These are phyloP conservation scores for Microbotryomycetes sp. DNA, from an alignment of 1,284 basidiomycete genomes.

Conservation along the genomic window DNA sequence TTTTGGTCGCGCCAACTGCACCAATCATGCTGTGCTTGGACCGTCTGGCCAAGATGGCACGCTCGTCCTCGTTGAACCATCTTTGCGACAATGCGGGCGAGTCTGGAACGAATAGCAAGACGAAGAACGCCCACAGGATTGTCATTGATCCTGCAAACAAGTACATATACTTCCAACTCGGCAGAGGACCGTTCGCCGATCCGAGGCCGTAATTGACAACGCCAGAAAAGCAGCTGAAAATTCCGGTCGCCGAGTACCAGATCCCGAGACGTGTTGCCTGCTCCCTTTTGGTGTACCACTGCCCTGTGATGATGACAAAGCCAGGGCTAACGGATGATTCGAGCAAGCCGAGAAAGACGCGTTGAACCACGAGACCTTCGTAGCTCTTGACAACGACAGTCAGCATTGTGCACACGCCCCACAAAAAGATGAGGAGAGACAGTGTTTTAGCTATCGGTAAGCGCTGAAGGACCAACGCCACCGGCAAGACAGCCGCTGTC, in stretches of 20 bases:
- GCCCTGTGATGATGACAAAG: slow-evolving; percentile 46
- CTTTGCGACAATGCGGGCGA: slow-evolving; percentile 42
- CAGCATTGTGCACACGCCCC: slow-evolving; percentile 47
- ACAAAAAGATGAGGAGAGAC: slow-evolving; percentile 39
- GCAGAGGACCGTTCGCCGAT: slow-evolving; percentile 38
- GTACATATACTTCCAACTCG: slow-evolving; percentile 48
- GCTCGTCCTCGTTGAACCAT: slow-evolving; percentile 41
- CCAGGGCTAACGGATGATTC: slow-evolving; percentile 47
- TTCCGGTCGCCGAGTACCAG: slow-evolving; percentile 49
- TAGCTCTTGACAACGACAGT: slow-evolving; percentile 45
- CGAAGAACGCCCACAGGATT: slow-evolving; percentile 44
- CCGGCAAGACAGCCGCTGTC: slow-evolving; percentile 40
- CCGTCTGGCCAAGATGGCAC: slow-evolving; percentile 40
- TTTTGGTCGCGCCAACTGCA: slow-evolving; percentile 33
- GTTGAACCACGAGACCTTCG: slow-evolving; percentile 46
- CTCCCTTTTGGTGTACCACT: slow-evolving; percentile 48
- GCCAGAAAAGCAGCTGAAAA: slow-evolving; percentile 44
- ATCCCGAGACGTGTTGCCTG: slow-evolving; percentile 36
- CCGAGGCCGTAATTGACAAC: slow-evolving; percentile 48
- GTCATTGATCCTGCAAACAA: slow-evolving; percentile 47
- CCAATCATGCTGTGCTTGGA: slow-evolving; percentile 40
- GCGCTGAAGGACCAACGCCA: slow-evolving; percentile 45
- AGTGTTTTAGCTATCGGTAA: slow-evolving; percentile 43
- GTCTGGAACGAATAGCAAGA: slow-evolving; percentile 45
- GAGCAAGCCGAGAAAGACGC: slow-evolving; percentile 46